Evolutionary conservation across 2,329 filamentous ascomycete genomes (phyloP), one percentile per base, ranked within the genome.

Genomic region (Aspergillus intermedius): DNA sequence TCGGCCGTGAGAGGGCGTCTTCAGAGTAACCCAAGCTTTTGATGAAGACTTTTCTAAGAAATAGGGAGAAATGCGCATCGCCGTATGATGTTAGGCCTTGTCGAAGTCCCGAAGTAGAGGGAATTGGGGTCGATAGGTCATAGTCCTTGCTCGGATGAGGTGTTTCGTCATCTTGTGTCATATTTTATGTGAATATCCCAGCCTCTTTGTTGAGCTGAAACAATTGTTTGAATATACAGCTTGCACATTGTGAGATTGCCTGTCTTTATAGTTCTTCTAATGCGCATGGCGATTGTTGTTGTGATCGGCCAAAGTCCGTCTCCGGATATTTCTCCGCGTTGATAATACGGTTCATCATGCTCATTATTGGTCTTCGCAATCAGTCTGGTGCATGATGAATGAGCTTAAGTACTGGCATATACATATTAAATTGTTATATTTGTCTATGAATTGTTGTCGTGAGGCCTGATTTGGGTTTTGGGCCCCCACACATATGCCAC

Each of bases 31-130:
- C 86, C 1, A 87, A 74, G 0, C 85, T 84, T 65, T 88, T 88
- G 71, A 88, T 88, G 65, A 88, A 88, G 21, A 83, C 84, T 59
- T 88, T 88, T 30, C 86, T 78, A 0, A 88, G 74, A 60, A 88
- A 88, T 2, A 88, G 75, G 0, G 83, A 85, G 70, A 89, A 89
- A 66, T 88, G 85, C 5, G 83, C 74, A 56, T 89, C 86, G 41
- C 86, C 86, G 56, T 88, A 88, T 0, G 79, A 81, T 2, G 84
- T 77, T 1, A 88, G 75, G 1, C 81, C 81, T 56, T 82, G 81
- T 6, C 82, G 77, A 25, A 88, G 72, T 5, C 84, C 84, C 0
- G 72, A 64, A 28, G 68, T 65, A 37, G 74, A 68, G 21, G 67
- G 58, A 46, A 86, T 77, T 1, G 80, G 76, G 1, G 63, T 71